Percentiles rank a stretch among this genome's conserved stretches.
Conservation (phyloP, 78 protist species). For the Speleostelium caveatum region DNA sequence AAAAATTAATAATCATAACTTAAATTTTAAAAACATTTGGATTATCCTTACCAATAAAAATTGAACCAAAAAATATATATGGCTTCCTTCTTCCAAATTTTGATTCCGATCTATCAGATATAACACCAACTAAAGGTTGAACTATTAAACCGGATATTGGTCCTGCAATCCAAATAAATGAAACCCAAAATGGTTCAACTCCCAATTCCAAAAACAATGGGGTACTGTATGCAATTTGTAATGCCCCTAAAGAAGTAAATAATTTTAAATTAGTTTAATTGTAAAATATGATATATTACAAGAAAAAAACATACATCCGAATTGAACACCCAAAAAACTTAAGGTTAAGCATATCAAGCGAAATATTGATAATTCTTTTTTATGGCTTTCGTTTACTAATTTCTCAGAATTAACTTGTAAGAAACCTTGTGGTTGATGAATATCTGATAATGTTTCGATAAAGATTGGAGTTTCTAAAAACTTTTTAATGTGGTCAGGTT, state of each 20-base stretch:
- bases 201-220: slow-evolving; percentile 79
- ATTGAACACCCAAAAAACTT: slow-evolving; percentile 73
- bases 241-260: slow-evolving; percentile 53
- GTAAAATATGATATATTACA: not conserved
- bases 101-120: slow-evolving; percentile 70
- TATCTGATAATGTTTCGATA: too few relatives aligned
- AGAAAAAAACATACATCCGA: slow-evolving; percentile 57
- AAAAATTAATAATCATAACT: not conserved
- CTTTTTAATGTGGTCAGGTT: too few relatives aligned
- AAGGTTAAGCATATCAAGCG: slow-evolving; percentile 40
- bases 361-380: slow-evolving; percentile 19
- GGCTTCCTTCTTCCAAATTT: slow-evolving; percentile 85
- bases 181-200: slow-evolving; percentile 32
- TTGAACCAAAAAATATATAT: slow-evolving; percentile 64
- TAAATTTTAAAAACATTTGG: not conserved
- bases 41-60: slow-evolving; percentile 37
- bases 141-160: slow-evolving; percentile 85
- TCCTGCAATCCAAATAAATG: slow-evolving; percentile 81
- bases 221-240: slow-evolving; percentile 81
- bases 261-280: not conserved
- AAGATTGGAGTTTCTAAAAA: too few relatives aligned
- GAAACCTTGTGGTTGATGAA: too few relatives aligned
- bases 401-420: slow-evolving; percentile 3
- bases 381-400: not conserved
- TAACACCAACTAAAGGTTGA: slow-evolving; percentile 84